Evolutionary conservation across 2,329 filamentous ascomycete species (phyloP).

Genomic region (Zasmidium citrigriseum): DNA sequence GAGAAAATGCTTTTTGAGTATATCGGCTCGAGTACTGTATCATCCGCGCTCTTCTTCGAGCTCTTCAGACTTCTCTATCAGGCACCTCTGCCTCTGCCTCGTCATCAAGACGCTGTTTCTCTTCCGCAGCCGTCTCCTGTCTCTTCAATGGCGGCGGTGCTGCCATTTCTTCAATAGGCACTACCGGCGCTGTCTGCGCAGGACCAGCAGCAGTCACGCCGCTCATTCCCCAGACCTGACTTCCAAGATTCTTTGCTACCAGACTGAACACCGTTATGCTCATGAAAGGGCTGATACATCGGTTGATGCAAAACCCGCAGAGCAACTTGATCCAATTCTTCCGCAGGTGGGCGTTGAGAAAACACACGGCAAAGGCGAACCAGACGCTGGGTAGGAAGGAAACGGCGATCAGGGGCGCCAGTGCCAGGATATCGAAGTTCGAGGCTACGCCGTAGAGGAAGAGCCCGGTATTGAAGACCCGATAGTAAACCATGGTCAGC

Average conservation of each 20-base stretch:
- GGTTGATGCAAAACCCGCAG: slow-evolving; percentile 25
- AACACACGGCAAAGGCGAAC: slow-evolving; percentile 21
- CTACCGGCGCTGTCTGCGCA: background rate
- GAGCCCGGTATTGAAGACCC: slow-evolving; percentile 35
- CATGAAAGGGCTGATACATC: slow-evolving; percentile 23
- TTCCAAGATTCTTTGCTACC: slow-evolving; percentile 25
- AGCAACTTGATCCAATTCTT: slow-evolving; percentile 23
- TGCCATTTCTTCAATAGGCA: background rate
- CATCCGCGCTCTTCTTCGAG: background rate
- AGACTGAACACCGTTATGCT: slow-evolving; percentile 26
- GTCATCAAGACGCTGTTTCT: background rate
- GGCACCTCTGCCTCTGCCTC: background rate
- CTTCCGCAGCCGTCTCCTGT: background rate
- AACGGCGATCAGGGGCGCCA: slow-evolving; percentile 22
- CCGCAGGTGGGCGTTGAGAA: slow-evolving; percentile 19
- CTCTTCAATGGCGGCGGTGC: background rate
- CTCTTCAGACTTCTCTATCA: background rate
- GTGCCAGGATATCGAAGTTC: slow-evolving; percentile 19
- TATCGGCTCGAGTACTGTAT: background rate
- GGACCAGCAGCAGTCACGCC: slow-evolving; percentile 5
- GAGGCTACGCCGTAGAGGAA: slow-evolving; percentile 29
- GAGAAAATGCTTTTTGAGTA: too few relatives aligned
- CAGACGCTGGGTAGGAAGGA: slow-evolving; percentile 24
- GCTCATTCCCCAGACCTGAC: slow-evolving; percentile 19
- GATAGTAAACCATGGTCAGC: slow-evolving; percentile 38